phyloP scores from a whole-genome alignment of 2,329 filamentous ascomycete species.

The Pseudonectria buxi region DNA sequence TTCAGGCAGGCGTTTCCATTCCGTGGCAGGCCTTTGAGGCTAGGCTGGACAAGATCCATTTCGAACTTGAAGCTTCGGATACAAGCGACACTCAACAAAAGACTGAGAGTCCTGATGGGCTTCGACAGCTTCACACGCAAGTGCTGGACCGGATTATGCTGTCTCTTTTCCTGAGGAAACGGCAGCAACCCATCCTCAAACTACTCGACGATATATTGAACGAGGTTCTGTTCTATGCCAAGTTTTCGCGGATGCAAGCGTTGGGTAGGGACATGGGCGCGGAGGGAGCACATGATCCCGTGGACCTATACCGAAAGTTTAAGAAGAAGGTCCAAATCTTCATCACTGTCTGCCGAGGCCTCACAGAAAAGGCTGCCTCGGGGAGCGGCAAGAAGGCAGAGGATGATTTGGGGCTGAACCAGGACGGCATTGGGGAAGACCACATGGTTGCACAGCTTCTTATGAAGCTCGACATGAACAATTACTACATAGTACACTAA shows the following conservation, averaged over 20 bases:
- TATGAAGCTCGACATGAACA: conserved; percentile 63
- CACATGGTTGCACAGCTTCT: conserved; percentile 64
- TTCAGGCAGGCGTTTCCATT: conserved; percentile 66
- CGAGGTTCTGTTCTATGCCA: conserved; percentile 65
- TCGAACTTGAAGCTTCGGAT: conserved; percentile 40
- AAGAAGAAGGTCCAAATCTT: conserved; percentile 68
- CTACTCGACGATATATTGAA: conserved; percentile 72
- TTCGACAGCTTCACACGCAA: conserved; percentile 64
- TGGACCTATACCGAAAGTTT: conserved; percentile 56
- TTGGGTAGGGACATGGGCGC: conserved; percentile 21
- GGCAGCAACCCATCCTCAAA: conserved; percentile 65
- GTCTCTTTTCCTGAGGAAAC: conserved; percentile 64
- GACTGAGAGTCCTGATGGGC: conserved; percentile 51
- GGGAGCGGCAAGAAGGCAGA: conserved; percentile 21
- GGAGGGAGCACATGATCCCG: conserved; percentile 14
- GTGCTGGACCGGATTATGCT: conserved; percentile 71
- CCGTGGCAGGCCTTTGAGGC: conserved; percentile 67
- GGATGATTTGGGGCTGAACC: conserved; percentile 27
- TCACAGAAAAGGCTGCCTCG: conserved; percentile 55
- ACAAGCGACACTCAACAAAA: conserved; percentile 27
- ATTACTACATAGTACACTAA: conserved; percentile 47
- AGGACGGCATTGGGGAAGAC: conserved; percentile 35
- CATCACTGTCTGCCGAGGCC: conserved; percentile 61
- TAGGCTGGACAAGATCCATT: conserved; percentile 59
- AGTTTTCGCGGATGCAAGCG: conserved; percentile 35